phyloP scores from a whole-genome alignment of 139 green algal species.

The Closterium sp. region DNA sequence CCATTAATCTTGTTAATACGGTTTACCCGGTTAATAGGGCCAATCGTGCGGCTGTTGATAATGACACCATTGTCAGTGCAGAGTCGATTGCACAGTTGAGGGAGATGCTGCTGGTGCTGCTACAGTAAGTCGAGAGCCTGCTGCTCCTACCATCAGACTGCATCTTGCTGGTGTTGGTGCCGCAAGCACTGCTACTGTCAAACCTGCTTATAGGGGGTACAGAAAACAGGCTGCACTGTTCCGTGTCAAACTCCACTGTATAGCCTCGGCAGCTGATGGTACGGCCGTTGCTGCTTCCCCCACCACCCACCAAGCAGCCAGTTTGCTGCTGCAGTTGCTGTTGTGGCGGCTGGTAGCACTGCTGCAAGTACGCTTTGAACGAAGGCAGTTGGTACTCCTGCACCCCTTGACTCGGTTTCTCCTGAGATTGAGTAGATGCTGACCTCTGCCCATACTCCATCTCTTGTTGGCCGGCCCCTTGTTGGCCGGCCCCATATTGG shows the following conservation, averaged over 20 bases:
- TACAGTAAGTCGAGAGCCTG: too few species aligned
- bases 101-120: not conserved
- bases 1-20: too few species aligned
- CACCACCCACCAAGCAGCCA: not conserved
- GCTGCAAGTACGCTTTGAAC: too few species aligned
- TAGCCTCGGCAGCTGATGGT: not conserved
- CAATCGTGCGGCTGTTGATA: not conserved
- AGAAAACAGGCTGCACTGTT: not conserved
- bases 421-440: not conserved
- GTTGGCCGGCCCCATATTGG: not conserved
- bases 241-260: not conserved
- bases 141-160: too few species aligned
- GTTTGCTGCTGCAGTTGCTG: too few species aligned
- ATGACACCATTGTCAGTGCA: too few species aligned
- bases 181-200: not conserved
- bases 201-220: not conserved
- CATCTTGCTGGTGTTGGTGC: not conserved
- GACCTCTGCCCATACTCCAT: not conserved
- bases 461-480: not conserved
- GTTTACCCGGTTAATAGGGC: not conserved
- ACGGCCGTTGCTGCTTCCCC: not conserved
- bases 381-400: too few species aligned
- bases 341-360: too few species aligned
- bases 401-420: too few species aligned
- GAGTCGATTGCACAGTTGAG: not conserved